Evolutionary conservation across 225 moss, liverwort and hornwort genomes (phyloP).

Genomic region (Sphagnum tenellum): DNA sequence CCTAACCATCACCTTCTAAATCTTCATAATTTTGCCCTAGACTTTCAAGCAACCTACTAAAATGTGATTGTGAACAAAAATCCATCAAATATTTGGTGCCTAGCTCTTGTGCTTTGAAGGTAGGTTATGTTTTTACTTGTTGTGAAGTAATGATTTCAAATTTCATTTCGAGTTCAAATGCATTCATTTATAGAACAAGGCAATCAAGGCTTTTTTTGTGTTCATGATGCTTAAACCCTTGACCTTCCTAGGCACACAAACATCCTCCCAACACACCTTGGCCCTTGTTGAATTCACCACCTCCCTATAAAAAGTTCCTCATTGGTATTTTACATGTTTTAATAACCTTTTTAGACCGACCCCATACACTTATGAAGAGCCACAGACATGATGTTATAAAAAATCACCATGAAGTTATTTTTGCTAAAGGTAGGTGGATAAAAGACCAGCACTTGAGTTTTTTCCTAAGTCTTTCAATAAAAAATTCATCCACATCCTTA

Average conservation of each 20-base stretch:
- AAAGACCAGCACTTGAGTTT: not conserved
- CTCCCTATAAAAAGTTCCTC: not conserved
- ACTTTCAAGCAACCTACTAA: not conserved
- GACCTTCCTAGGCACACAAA: not conserved
- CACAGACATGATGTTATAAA: not conserved
- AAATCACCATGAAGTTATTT: not conserved
- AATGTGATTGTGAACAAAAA: not conserved
- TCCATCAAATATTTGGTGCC: not conserved
- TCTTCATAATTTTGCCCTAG: not conserved
- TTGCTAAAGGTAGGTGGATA: not conserved
- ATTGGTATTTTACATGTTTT: not conserved
- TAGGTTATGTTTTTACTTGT: not conserved
- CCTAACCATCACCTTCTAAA: not conserved
- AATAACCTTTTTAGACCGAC: not conserved
- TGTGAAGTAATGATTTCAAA: not conserved
- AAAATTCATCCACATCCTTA: not conserved
- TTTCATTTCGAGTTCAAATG: not conserved
- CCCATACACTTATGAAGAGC: not conserved
- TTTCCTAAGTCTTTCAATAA: not conserved
- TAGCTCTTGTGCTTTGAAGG: not conserved
- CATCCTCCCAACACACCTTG: not conserved
- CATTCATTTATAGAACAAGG: not conserved
- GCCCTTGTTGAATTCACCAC: not conserved
- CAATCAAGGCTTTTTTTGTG: not conserved
- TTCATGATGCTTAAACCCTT: not conserved